A percentile compares a stretch with the other conserved stretches of the same genome.
Evolutionary conservation across 192 early-diverging fungal species (phyloP).

Genomic region (Coemansia reversa): DNA sequence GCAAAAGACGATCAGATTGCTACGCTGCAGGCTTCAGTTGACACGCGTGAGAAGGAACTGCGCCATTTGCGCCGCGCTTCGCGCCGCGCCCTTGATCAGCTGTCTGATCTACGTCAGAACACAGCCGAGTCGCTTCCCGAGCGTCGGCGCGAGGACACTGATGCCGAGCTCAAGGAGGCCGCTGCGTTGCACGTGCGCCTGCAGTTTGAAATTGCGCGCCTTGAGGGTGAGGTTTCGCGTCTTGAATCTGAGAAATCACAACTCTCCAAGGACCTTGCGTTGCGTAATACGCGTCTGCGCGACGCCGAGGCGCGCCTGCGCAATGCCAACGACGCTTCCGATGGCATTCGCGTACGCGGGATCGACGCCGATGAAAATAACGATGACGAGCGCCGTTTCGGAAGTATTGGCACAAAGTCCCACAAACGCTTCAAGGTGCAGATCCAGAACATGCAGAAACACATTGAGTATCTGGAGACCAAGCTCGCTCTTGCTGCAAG

Average conservation of each 20-base stretch:
- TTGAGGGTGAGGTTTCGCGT: constrained; percentile 52
- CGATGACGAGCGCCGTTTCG: constrained; percentile 19
- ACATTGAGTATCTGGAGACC: constrained; percentile 53
- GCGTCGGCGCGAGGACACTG: constrained; percentile 11
- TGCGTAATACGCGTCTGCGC: constrained; percentile 30
- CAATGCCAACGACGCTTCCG: constrained; percentile 14
- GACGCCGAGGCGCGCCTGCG: constrained; percentile 28
- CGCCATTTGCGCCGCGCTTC: constrained; percentile 52
- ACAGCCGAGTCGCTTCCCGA: constrained; percentile 1
- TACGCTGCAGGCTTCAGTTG: constrained; percentile 25
- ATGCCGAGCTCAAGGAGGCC: constrained; percentile 47
- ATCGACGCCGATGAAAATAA: constrained; percentile 36
- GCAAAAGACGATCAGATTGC: constrained; percentile 28
- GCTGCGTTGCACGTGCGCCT: constrained; percentile 45
- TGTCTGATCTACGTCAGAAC: constrained; percentile 31
- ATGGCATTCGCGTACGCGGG: constrained; percentile 45
- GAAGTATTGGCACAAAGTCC: constrained; percentile 46
- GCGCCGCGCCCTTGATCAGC: constrained; percentile 50
- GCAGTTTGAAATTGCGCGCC: constrained; percentile 52
- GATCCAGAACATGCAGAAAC: constrained; percentile 56
- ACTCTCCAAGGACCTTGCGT: constrained; percentile 34
- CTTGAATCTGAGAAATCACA: constrained; percentile 43
- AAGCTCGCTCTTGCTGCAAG: constrained; percentile 49
- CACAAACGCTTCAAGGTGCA: constrained; percentile 55
- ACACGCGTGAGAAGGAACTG: constrained; percentile 53